Percentiles rank a stretch among this genome's conserved stretches.
Conservation (phyloP, 73 alveolate genomes). For the Paramecium tetraurelia region DNA sequence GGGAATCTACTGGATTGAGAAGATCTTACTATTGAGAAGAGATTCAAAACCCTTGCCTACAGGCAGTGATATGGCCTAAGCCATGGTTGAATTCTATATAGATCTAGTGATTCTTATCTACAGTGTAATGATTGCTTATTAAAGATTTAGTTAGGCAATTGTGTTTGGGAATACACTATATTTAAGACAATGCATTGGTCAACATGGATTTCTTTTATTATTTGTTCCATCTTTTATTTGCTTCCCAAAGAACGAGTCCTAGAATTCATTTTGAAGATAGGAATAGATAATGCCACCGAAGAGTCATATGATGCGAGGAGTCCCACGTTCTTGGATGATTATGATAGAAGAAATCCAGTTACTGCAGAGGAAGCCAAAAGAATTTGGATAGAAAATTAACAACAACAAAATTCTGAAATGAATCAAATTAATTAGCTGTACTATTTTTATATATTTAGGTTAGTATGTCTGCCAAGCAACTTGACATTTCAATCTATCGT, state of each 20-base stretch:
- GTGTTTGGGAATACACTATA: not conserved
- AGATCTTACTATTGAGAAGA: not conserved
- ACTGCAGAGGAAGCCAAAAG: constrained; percentile 46
- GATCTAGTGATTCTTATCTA: not conserved
- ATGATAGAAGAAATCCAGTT: constrained; percentile 53
- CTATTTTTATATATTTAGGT: not conserved
- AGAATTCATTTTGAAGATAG: not conserved
- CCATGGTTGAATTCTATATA: constrained; percentile 7
- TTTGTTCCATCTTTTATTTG: not conserved
- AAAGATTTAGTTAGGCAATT: not conserved
- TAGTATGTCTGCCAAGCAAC: not conserved
- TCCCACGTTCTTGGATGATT: not conserved
- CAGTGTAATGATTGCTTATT: not conserved
- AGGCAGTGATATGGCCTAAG: not conserved
- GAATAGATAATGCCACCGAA: not conserved
- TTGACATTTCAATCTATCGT: not conserved
- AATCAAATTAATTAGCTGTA: not conserved
- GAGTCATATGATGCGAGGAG: not conserved
- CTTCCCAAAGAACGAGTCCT: not conserved
- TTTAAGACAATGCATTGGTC: not conserved
- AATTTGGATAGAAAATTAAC: constrained; percentile 6
- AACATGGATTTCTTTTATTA: not conserved
- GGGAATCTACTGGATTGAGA: not conserved
- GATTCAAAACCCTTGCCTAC: not conserved
- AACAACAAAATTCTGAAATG: not conserved